Evolutionary conservation across 2,329 filamentous ascomycete species (phyloP), one percentile per base, ranked within the genome.

Genomic region (Escovopsis sp.): DNA sequence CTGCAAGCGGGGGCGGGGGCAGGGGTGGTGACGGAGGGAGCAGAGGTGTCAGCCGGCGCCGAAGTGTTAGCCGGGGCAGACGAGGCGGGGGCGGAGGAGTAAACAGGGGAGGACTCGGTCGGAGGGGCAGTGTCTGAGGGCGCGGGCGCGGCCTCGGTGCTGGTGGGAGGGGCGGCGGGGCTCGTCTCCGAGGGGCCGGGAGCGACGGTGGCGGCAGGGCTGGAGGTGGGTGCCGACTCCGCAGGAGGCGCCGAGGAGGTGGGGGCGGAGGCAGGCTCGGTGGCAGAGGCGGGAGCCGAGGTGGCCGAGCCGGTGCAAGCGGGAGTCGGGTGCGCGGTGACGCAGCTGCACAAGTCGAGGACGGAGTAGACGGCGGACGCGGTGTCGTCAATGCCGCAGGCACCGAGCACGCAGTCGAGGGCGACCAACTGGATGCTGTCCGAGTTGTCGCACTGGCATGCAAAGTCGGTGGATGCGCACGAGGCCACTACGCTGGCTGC

Each of bases 301-400:
- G 44, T 44, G 47, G 39, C 35, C 6, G 25, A 16, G 5, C 35
- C 27, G 12, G 44, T 44, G 35, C 40, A 39, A 35, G 43, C 33
- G 2, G 37, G 40, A 9, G 29, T 43, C 15, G 39, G 53, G 34
- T 47, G 51, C 5, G 48, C 50, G 4, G 41, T 42, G 27, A 55
- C 52, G 27, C 54, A 56, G 5, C 37, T 37, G 39, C 53, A 55
- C 7, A 56, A 44, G 9, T 45, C 45, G 14, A 37, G 37, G 12
- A 54, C 52, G 9, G 51, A 46, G 14, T 35, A 29, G 6, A 55
- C 39, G 8, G 55, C 50, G 7, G 42, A n/a, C 5, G 51, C 31
- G 11, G 47, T 51, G 7, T 33, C 43, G 2, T 27, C 16, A 24
- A 45, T 27, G 15, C 47, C 51, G 33, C 53, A 56, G 10, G 42